Conservation (phyloP, 1,284 basidiomycete genomes). For the Wolfiporia cocos region DNA sequence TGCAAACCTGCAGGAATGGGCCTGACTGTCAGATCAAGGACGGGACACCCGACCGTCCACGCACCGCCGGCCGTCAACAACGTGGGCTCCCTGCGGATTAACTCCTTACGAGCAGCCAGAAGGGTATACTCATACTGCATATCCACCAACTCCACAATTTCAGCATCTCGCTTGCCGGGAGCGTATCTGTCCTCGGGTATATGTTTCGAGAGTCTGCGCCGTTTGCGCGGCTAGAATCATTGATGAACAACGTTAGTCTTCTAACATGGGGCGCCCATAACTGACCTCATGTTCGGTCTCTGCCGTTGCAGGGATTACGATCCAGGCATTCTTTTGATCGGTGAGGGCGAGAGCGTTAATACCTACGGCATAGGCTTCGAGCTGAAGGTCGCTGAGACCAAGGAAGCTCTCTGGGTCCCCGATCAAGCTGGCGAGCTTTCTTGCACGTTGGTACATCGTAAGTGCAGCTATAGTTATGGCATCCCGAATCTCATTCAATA, state of each 20-base stretch:
- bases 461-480: constrained; percentile 72
- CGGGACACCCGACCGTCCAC: constrained; percentile 7
- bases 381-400: constrained; percentile 66
- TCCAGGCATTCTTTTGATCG: constrained; percentile 81
- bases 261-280: no score
- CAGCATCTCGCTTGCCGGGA: constrained; percentile 55
- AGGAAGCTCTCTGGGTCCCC: constrained; percentile 45
- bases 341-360: constrained; percentile 88
- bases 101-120: constrained; percentile 73
- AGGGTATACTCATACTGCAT: constrained; percentile 84
- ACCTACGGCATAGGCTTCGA: constrained; percentile 79
- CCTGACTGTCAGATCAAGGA: constrained; percentile 10
- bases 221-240: constrained; percentile 48
- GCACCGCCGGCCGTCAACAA: constrained; percentile 43
- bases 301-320: constrained; percentile 51
- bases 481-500: constrained; percentile 6
- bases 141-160: constrained; percentile 78
- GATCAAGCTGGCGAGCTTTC: constrained; percentile 64
- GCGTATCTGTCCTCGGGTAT: constrained; percentile 75
- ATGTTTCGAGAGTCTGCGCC: constrained; percentile 65
- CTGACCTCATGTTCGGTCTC: constrained; percentile 38
- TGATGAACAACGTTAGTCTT: neutral
- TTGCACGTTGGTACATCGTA: constrained; percentile 92
- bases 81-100: constrained; percentile 57
- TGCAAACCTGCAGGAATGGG: constrained; percentile 53